Percentiles rank a stretch among this genome's conserved stretches.
These are phyloP conservation scores for Blastocystis sp. DNA, from an alignment of 352 stramenopile genomes.

Conservation along the genomic window DNA sequence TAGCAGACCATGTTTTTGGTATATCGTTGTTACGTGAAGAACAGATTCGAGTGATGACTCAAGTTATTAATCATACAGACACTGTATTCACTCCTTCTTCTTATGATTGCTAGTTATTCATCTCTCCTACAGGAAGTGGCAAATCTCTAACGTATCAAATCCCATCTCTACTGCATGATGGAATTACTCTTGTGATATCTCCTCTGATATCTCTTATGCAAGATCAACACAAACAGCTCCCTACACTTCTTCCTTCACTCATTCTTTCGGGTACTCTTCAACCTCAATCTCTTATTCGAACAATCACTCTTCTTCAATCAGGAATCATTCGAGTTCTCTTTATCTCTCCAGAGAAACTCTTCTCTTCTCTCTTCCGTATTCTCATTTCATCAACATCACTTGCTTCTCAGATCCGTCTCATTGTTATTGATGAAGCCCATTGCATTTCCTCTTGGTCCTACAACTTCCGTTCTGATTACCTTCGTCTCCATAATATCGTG, in stretches of 20 bases:
- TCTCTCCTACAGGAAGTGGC: conserved; percentile 61
- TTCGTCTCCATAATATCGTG: conserved; percentile 65
- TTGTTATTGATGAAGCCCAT: conserved; percentile 67
- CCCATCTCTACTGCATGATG: not conserved
- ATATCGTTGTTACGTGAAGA: not conserved
- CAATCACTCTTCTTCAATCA: conserved; percentile 21
- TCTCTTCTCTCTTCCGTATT: conserved; percentile 33
- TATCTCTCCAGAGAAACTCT: conserved; percentile 53
- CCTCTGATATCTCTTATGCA: conserved; percentile 59
- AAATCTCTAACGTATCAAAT: conserved; percentile 64
- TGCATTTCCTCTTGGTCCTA: conserved; percentile 66
- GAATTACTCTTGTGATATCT: conserved; percentile 34
- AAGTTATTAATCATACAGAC: not conserved
- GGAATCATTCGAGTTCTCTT: conserved; percentile 61
- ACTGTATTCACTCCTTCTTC: not conserved
- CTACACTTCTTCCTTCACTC: conserved; percentile 7
- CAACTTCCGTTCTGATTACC: conserved; percentile 66
- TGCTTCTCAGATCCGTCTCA: not conserved
- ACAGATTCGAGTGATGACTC: not conserved
- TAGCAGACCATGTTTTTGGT: not conserved
- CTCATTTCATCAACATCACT: conserved; percentile 55
- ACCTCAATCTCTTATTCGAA: conserved; percentile 3
- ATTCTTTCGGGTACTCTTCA: conserved; percentile 10
- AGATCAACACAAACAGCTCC: conserved; percentile 48
- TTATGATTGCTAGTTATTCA: not conserved